phyloP scores from a whole-genome alignment of 129 eudicot genomes.

The Lactuca saligna region DNA sequence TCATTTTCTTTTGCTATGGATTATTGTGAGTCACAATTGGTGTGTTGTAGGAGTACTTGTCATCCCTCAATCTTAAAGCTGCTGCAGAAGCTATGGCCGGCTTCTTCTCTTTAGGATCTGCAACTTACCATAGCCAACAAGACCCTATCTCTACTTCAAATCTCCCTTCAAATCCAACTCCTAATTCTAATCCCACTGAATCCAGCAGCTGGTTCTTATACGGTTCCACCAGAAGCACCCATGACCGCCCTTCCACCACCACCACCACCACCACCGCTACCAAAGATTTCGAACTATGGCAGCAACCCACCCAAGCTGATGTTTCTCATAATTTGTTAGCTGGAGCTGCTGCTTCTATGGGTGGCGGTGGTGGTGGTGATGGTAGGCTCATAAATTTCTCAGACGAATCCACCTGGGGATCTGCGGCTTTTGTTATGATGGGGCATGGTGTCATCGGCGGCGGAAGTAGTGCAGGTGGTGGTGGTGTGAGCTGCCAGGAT shows the following conservation, averaged over 20 bases:
- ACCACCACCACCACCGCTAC: constrained; percentile 22
- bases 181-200: constrained; percentile 34
- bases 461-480: constrained; percentile 26
- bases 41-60: constrained; percentile 32
- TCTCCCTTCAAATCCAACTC: constrained; percentile 29
- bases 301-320: constrained; percentile 26
- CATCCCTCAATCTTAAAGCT: constrained; percentile 27
- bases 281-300: constrained; percentile 36
- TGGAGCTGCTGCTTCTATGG: constrained; percentile 32
- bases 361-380: constrained; percentile 29
- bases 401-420: constrained; percentile 45
- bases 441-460: constrained; percentile 30
- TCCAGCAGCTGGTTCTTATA: constrained; percentile 30
- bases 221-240: constrained; percentile 37
- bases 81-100: constrained; percentile 58
- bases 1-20: constrained; percentile 50
- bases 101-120: constrained; percentile 71
- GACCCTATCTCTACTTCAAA: constrained; percentile 17
- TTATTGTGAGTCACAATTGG: constrained; percentile 46
- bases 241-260: constrained; percentile 30
- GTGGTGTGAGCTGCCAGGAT: constrained; percentile 74
- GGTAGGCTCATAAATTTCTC: constrained; percentile 39
- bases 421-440: constrained; percentile 56
- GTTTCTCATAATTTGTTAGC: constrained; percentile 44
- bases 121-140: constrained; percentile 26